Conservation (phyloP, 768 basidiomycete genomes). For the Russula lepida region DNA sequence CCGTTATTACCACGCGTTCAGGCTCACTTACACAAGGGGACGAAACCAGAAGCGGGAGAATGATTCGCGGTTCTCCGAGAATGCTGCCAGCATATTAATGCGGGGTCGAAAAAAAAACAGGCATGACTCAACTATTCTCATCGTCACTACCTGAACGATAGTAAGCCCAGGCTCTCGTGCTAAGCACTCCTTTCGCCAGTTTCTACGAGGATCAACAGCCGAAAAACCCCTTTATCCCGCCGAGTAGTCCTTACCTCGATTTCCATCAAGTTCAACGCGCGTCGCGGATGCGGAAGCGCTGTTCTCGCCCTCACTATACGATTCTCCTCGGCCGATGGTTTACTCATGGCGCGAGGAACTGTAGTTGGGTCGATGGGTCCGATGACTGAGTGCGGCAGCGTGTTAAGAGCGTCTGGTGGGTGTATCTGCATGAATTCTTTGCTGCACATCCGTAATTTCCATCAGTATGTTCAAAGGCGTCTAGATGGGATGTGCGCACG, state of each 20-base stretch:
- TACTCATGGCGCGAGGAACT: constrained; percentile 17
- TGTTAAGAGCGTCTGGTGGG: constrained; percentile 17
- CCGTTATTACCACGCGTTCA: neutral
- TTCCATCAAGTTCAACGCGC: constrained; percentile 26
- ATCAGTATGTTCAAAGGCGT: constrained; percentile 3
- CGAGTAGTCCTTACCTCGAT: constrained; percentile 23
- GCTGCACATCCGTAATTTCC: constrained; percentile 2
- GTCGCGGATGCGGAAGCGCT: constrained; percentile 23
- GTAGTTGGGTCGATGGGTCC: constrained; percentile 26
- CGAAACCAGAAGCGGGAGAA: constrained; percentile 70
- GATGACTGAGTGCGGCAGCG: constrained; percentile 24
- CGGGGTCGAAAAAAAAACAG: neutral
- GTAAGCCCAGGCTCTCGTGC: constrained; percentile 27
- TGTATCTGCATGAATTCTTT: constrained; percentile 22
- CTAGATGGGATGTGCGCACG: constrained; percentile 37
- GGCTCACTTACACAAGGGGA: constrained; percentile 46
- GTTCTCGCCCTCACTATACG: constrained; percentile 24
- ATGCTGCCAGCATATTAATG: constrained; percentile 15
- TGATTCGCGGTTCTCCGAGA: constrained; percentile 20
- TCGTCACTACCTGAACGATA: constrained; percentile 27
- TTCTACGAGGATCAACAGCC: constrained; percentile 10
- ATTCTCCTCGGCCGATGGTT: constrained; percentile 26
- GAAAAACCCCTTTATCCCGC: neutral
- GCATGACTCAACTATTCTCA: constrained; percentile 20
- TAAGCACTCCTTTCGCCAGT: constrained; percentile 25